Evolutionary conservation across 257 asterid species (phyloP), one percentile per base, ranked within the genome.

Genomic region (Knoxia roxburghii): DNA sequence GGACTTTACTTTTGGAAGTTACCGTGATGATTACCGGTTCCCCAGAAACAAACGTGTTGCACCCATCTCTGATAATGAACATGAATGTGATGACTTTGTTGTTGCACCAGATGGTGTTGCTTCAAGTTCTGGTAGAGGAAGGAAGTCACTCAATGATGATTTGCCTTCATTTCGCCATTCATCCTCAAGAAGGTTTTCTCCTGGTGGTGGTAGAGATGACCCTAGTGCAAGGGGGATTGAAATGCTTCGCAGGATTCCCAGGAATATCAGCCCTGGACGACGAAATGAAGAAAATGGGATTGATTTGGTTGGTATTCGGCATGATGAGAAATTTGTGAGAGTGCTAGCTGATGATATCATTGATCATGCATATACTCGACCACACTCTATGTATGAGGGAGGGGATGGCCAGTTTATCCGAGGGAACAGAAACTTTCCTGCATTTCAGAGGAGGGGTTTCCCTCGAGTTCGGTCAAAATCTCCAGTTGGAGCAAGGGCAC

Each of bases 381-480:
- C 77, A n/a, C 95, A 81, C 67, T 51, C 77, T n/a, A 67, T 75
- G 58, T 82, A 80, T 61, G 89, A 86, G 0, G 88, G 84, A 49
- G 71, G 70, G n/a, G 87, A 82, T 35, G 78, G 79, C 68, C 96
- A 78, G 65, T 72, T 76, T 45, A 49, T 61, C 27, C 79, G 84
- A 33, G 86, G 89, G 43, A 85, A 82, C 66, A 77, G 86, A 70
- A 78, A 81, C 63, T 87, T 82, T 62, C 65, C 88, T 33, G 46
- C 85, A 64, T 39, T 83, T 72, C 95, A 79, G 64, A 81, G 95
- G 70, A 81, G 88, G 71, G 84, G 80, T 8, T 87, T 83, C 73
- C 76, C 82, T 58, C 86, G 80, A 67, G 72, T 73, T 71, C 82
- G 73, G 40, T 83, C 95, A 41, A 89, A 89, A 74, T 91, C 98